These are phyloP conservation scores for Tylopilus vinaceipallidus DNA, from an alignment of 768 basidiomycete genomes.

Conservation along the genomic window DNA sequence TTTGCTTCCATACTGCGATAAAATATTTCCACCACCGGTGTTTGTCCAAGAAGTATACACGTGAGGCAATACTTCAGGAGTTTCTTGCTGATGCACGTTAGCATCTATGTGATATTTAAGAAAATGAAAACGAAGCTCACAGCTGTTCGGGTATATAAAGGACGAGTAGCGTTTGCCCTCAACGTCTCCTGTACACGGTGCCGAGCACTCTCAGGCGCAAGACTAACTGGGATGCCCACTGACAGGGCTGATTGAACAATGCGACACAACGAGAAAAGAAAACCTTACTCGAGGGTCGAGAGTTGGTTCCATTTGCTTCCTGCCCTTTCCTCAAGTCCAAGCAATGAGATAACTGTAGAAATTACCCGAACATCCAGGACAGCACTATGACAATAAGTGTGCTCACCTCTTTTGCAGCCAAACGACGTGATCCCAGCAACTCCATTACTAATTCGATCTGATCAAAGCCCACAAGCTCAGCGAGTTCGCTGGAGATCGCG, in stretches of 20 bases:
- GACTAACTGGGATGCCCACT: slow-evolving; percentile 17
- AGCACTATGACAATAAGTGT: background rate
- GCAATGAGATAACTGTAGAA: slow-evolving; percentile 17
- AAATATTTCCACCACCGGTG: slow-evolving; percentile 52
- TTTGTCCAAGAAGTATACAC: slow-evolving; percentile 75
- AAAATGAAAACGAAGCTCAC: slow-evolving; percentile 42
- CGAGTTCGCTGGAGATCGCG: slow-evolving; percentile 72
- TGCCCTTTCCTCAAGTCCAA: background rate
- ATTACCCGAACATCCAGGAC: background rate
- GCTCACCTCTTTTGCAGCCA: slow-evolving; percentile 50
- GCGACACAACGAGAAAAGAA: background rate
- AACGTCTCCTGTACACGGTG: slow-evolving; percentile 61
- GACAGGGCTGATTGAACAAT: background rate
- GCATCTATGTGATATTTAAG: background rate
- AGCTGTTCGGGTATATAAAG: slow-evolving; percentile 56
- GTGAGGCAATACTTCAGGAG: slow-evolving; percentile 73
- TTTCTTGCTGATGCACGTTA: slow-evolving; percentile 42
- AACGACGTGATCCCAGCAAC: slow-evolving; percentile 56
- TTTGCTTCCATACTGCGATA: slow-evolving; percentile 73
- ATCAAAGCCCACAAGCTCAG: slow-evolving; percentile 82
- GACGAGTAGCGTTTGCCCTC: slow-evolving; percentile 59
- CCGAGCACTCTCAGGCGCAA: slow-evolving; percentile 49
- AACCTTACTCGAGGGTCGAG: slow-evolving; percentile 9
- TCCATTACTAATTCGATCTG: slow-evolving; percentile 76
- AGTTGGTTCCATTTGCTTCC: background rate